A percentile compares a stretch with the other conserved stretches of the same genome.
Conservation (phyloP, 1,139 yeast genomes). For the Suhomyces coccinellae region DNA sequence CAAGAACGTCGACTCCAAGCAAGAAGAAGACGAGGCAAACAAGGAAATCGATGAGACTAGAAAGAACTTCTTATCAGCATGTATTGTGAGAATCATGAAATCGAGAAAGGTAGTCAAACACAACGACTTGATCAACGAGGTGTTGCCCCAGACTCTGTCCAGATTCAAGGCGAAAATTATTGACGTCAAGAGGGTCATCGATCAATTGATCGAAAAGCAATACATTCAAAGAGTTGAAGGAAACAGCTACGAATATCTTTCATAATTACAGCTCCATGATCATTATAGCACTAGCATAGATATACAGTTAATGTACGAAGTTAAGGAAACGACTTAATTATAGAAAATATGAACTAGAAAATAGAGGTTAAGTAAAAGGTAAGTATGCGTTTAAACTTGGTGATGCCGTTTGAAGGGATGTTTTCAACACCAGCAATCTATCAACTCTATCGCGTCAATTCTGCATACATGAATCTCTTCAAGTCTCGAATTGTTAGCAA, state of each 20-base stretch:
- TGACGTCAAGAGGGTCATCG: conserved; percentile 86
- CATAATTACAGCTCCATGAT: neutral
- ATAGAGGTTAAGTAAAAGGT: no score
- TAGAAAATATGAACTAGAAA: no score
- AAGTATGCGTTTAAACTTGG: no score
- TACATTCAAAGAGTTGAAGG: conserved; percentile 77
- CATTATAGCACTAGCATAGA: conserved; percentile 5
- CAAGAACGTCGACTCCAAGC: conserved; percentile 65
- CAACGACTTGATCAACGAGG: conserved; percentile 81
- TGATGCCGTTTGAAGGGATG: no score
- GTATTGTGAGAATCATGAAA: conserved; percentile 96
- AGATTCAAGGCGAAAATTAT: conserved; percentile 84
- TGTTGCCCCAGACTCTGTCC: conserved; percentile 79
- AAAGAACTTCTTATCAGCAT: conserved; percentile 83
- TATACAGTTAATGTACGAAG: neutral
- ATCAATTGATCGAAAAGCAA: conserved; percentile 80
- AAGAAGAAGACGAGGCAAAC: conserved; percentile 79
- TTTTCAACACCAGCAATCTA: no score
- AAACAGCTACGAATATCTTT: conserved; percentile 66
- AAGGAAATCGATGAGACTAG: conserved; percentile 87
- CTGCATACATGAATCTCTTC: no score
- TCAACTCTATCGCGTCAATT: no score
- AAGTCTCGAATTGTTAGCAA: no score
- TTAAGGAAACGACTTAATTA: neutral
- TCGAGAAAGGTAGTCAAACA: conserved; percentile 81